Conservation (phyloP, 1,139 yeast species). For the Taphrina sp. region DNA sequence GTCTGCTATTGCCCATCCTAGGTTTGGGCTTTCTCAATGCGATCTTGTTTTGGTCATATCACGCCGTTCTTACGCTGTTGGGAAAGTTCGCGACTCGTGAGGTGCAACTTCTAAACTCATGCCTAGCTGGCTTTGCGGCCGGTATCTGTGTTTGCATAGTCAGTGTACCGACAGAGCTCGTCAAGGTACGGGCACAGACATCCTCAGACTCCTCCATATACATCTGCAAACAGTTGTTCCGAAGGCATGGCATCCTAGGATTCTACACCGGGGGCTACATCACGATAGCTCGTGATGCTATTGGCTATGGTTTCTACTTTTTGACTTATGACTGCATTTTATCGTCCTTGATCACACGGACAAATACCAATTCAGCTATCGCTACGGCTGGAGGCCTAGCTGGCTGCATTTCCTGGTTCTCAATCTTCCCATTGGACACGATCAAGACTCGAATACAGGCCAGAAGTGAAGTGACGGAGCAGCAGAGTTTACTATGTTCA, state of each 20-base stretch:
- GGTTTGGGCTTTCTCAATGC: slow-evolving; percentile 39
- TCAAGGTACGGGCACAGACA: slow-evolving; percentile 38
- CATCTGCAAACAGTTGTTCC: slow-evolving; percentile 30
- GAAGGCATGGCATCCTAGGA: slow-evolving; percentile 36
- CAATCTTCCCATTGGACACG: slow-evolving; percentile 40
- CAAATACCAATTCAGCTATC: slow-evolving; percentile 7
- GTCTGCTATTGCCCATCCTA: slow-evolving; percentile 39
- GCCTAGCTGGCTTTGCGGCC: slow-evolving; percentile 37
- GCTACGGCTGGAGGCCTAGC: slow-evolving; percentile 39
- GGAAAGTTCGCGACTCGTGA: neutral
- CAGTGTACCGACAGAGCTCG: slow-evolving; percentile 39
- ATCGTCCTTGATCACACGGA: neutral
- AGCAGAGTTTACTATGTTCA: neutral
- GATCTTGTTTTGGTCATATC: slow-evolving; percentile 23
- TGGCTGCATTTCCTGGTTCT: slow-evolving; percentile 40
- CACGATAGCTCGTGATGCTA: slow-evolving; percentile 38
- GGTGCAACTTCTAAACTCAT: neutral
- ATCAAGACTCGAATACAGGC: slow-evolving; percentile 39
- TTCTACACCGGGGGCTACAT: slow-evolving; percentile 37
- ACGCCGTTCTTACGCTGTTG: neutral
- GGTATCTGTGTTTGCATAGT: slow-evolving; percentile 38
- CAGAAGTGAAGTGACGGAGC: neutral
- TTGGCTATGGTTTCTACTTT: slow-evolving; percentile 40
- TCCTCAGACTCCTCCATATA: slow-evolving; percentile 31
- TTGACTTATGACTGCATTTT: slow-evolving; percentile 1